These are phyloP conservation scores for Fraxinus quadrangulata DNA, from an alignment of 257 asterid species.

Conservation along the genomic window DNA sequence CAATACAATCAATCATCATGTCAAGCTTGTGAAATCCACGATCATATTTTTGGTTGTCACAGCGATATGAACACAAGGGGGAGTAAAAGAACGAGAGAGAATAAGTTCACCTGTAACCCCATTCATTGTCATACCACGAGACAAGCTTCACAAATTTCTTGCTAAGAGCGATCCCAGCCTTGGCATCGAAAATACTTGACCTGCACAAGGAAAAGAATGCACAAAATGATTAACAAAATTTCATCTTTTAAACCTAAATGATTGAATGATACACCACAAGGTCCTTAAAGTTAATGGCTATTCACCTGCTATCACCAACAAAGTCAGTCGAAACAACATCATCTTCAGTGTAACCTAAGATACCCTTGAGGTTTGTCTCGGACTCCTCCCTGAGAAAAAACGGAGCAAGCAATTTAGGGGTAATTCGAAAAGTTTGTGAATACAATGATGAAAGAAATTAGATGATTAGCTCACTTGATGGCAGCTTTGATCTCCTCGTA, in stretches of 20 bases:
- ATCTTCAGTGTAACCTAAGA: constrained; percentile 61
- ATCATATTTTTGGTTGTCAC: neutral
- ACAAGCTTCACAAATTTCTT: constrained; percentile 62
- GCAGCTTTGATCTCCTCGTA: constrained; percentile 74
- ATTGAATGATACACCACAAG: neutral
- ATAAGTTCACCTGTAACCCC: constrained; percentile 59
- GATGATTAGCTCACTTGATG: constrained; percentile 49
- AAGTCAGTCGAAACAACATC: constrained; percentile 63
- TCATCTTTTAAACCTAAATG: neutral
- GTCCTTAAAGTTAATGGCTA: neutral
- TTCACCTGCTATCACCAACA: constrained; percentile 57
- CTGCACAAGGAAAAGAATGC: constrained; percentile 29
- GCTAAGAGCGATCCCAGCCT: constrained; percentile 81
- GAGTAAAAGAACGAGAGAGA: neutral
- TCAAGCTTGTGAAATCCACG: neutral
- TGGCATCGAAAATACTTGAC: constrained; percentile 78
- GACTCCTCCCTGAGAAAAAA: constrained; percentile 58
- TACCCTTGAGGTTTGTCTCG: constrained; percentile 55
- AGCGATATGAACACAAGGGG: neutral
- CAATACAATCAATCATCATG: constrained; percentile 14
- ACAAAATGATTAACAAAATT: neutral
- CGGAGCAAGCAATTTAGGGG: constrained; percentile 1
- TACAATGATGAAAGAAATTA: neutral
- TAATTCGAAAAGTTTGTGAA: neutral
- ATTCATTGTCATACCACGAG: constrained; percentile 79